Evolutionary conservation across 2,329 filamentous ascomycete species (phyloP).

Genomic region (Aspergillaceae sp.): DNA sequence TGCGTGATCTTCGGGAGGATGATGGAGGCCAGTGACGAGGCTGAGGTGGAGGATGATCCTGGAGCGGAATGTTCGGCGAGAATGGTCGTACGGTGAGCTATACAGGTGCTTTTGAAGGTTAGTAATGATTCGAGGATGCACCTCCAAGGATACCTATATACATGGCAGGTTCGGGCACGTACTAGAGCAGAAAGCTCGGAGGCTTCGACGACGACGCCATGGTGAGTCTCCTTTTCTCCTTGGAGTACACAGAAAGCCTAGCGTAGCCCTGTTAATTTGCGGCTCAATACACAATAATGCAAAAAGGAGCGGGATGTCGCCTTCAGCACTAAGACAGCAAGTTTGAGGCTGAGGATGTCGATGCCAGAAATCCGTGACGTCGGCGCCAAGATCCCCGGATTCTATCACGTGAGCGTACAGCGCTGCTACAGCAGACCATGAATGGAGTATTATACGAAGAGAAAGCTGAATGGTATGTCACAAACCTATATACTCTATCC

Average conservation of each 20-base stretch:
- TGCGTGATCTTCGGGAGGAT: constrained; percentile 95
- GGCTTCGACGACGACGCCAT: constrained; percentile 65
- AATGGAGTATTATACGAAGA: no score
- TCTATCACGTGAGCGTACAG: constrained; percentile 8
- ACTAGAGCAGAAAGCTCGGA: constrained; percentile 66
- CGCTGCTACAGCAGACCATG: no score
- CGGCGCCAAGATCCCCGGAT: constrained; percentile 11
- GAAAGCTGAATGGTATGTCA: neutral
- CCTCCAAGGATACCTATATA: neutral
- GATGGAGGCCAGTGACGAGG: constrained; percentile 80
- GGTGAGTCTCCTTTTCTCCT: neutral
- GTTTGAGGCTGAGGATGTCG: no score
- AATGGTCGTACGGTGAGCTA: constrained; percentile 88
- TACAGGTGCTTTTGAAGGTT: constrained; percentile 61
- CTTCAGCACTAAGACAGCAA: no score
- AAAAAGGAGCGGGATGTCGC: no score
- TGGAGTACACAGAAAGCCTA: no score
- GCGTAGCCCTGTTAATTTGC: no score
- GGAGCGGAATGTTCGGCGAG: constrained; percentile 86
- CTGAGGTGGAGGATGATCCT: constrained; percentile 71
- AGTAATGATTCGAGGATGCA: neutral
- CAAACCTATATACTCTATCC: neutral
- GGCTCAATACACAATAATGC: no score
- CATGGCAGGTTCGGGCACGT: constrained; percentile 27
- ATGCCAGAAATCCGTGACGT: constrained; percentile 13